phyloP scores from a whole-genome alignment of 2,329 filamentous ascomycete species.

The Dryadomyces quercus-mongolicae region DNA sequence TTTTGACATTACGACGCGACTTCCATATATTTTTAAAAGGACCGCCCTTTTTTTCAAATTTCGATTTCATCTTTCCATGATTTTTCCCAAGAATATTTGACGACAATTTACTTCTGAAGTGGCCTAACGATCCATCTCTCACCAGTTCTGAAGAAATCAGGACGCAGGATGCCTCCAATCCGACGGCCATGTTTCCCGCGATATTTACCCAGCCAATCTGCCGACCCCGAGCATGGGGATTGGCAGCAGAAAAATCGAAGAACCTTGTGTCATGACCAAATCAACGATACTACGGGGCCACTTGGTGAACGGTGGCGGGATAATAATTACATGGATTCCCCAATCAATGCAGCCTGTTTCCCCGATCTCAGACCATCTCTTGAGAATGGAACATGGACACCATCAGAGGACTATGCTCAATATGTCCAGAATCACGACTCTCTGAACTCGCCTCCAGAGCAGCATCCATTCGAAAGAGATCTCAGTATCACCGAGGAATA shows the following conservation, averaged over 20 bases:
- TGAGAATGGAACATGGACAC: not conserved
- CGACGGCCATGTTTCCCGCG: not conserved
- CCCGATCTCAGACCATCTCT: not conserved
- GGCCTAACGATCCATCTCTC: not conserved
- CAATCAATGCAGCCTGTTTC: not conserved
- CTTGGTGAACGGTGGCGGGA: not conserved
- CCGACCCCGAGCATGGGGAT: not conserved
- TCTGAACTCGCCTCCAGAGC: not conserved
- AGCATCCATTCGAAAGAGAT: not conserved
- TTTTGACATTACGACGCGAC: too few species aligned
- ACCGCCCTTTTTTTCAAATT: too few species aligned
- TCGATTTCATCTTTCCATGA: too few species aligned
- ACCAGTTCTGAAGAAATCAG: not conserved
- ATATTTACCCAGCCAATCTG: not conserved
- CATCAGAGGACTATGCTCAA: not conserved
- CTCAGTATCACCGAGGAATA: not conserved
- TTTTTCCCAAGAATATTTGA: not conserved
- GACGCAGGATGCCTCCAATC: not conserved
- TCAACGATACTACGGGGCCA: not conserved
- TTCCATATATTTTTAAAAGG: too few species aligned
- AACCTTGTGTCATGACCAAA: not conserved
- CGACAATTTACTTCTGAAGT: not conserved
- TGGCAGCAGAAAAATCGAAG: not conserved
- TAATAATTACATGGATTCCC: not conserved
- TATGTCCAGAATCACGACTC: not conserved